A percentile compares a stretch with the other conserved stretches of the same genome.
phyloP scores from a whole-genome alignment of 2,329 filamentous ascomycete species.

The Emericellopsis atlantica region DNA sequence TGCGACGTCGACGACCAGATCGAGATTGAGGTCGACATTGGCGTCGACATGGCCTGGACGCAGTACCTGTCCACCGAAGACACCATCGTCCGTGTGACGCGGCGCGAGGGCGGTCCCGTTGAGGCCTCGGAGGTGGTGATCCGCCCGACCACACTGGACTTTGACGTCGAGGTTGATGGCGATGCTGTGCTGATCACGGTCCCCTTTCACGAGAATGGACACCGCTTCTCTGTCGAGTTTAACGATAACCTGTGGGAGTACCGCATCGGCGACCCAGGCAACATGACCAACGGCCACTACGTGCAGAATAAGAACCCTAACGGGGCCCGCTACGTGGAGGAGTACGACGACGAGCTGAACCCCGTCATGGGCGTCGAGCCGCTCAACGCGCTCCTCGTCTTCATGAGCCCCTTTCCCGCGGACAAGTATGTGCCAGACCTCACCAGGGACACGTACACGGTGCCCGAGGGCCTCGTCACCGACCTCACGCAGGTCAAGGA shows the following conservation, averaged over 20 bases:
- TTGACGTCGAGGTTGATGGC: constrained; percentile 8
- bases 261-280: constrained; percentile 5
- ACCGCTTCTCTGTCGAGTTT: constrained; percentile 18
- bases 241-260: constrained; percentile 15
- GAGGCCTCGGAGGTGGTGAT: constrained; percentile 12
- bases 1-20: constrained; percentile 13
- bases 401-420: constrained; percentile 14
- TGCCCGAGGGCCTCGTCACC: constrained; percentile 4
- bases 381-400: constrained; percentile 15
- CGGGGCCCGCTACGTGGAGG: constrained; percentile 9
- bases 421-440: constrained; percentile 6
- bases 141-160: constrained; percentile 12
- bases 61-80: constrained; percentile 14
- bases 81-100: constrained; percentile 11
- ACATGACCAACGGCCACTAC: constrained; percentile 2
- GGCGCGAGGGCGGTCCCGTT: constrained; percentile 6
- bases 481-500: constrained; percentile 7
- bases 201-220: constrained; percentile 11
- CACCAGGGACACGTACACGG: constrained; percentile 1
- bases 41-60: constrained; percentile 21
- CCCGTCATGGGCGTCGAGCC: constrained; percentile 14
- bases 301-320: constrained; percentile 7
- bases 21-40: constrained; percentile 15
- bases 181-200: constrained; percentile 12
- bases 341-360: constrained; percentile 5